These are phyloP conservation scores for Nakataea oryzae DNA, from an alignment of 2,329 filamentous ascomycete genomes.

Conservation along the genomic window DNA sequence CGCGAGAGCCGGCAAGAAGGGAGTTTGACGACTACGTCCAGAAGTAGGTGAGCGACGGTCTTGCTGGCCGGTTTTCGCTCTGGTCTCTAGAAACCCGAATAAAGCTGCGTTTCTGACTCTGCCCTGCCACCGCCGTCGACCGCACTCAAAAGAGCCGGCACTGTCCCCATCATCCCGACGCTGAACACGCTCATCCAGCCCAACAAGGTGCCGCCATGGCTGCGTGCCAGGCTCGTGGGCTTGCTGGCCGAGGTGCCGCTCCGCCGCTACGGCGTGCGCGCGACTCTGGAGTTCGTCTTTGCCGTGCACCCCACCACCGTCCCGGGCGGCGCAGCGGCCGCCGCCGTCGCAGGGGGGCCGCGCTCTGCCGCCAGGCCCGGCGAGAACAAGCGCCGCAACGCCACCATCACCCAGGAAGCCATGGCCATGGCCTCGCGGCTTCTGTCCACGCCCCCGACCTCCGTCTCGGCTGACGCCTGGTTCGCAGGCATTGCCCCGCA, in stretches of 20 bases:
- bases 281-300: constrained; percentile 61
- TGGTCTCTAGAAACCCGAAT: neutral
- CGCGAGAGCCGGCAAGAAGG: constrained; percentile 21
- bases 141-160: constrained; percentile 17
- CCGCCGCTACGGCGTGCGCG: constrained; percentile 51
- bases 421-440: constrained; percentile 52
- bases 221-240: constrained; percentile 45
- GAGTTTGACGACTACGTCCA: constrained; percentile 37
- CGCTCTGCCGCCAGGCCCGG: constrained; percentile 26
- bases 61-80: neutral
- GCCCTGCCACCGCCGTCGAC: constrained; percentile 12
- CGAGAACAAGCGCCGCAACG: constrained; percentile 29
- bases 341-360: no score
- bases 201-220: constrained; percentile 44
- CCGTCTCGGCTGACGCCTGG: constrained; percentile 45
- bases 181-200: constrained; percentile 56
- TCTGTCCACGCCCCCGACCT: constrained; percentile 47
- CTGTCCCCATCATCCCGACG: constrained; percentile 41
- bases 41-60: constrained; percentile 24
- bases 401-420: constrained; percentile 58
- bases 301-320: constrained; percentile 51
- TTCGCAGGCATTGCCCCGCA: constrained; percentile 51
- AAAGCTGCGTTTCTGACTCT: constrained; percentile 6
- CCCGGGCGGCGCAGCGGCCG: constrained; percentile 22
- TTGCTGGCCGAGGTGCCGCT: constrained; percentile 51